phyloP scores from a whole-genome alignment of 2,329 filamentous ascomycete species.

The Tympanopsis confertula region DNA sequence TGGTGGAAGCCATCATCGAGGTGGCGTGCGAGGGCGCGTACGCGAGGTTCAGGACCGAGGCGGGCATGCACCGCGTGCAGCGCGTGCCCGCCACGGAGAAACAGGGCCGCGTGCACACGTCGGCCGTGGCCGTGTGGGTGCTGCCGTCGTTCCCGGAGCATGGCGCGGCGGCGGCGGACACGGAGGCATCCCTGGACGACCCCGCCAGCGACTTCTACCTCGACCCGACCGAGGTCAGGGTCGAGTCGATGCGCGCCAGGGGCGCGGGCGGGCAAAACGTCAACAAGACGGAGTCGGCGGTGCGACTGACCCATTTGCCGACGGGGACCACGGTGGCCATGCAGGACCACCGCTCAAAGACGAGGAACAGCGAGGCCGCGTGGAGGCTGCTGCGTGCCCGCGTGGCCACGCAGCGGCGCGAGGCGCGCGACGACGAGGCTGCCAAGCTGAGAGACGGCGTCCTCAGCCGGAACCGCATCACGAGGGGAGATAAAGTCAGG shows the following conservation, averaged over 20 bases:
- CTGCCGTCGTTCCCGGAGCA: slow-evolving; percentile 66
- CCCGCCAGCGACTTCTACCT: slow-evolving; percentile 88
- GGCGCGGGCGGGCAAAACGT: slow-evolving; percentile 96
- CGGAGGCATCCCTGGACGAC: slow-evolving; percentile 58
- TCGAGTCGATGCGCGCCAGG: slow-evolving; percentile 82
- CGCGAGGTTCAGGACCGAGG: slow-evolving; percentile 70
- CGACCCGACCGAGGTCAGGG: slow-evolving; percentile 67
- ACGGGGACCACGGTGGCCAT: slow-evolving; percentile 80
- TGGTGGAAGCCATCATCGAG: slow-evolving; percentile 82
- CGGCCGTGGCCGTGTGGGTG: slow-evolving; percentile 83
- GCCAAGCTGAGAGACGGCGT: slow-evolving; percentile 65
- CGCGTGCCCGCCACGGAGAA: slow-evolving; percentile 83
- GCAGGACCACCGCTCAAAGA: slow-evolving; percentile 85
- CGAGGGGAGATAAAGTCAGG: slow-evolving; percentile 80
- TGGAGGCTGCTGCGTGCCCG: slow-evolving; percentile 77
- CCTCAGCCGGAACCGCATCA: slow-evolving; percentile 69
- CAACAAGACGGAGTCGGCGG: slow-evolving; percentile 94
- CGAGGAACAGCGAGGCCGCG: slow-evolving; percentile 75
- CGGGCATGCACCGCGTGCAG: slow-evolving; percentile 91
- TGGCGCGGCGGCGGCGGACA: slow-evolving; percentile 30
- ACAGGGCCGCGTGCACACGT: slow-evolving; percentile 86
- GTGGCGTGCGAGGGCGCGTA: slow-evolving; percentile 69
- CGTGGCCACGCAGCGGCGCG: slow-evolving; percentile 67
- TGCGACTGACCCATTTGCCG: slow-evolving; percentile 81
- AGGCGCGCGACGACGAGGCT: slow-evolving; percentile 74